Conservation (phyloP, 345 rosid genomes). For the Angophora floribunda region DNA sequence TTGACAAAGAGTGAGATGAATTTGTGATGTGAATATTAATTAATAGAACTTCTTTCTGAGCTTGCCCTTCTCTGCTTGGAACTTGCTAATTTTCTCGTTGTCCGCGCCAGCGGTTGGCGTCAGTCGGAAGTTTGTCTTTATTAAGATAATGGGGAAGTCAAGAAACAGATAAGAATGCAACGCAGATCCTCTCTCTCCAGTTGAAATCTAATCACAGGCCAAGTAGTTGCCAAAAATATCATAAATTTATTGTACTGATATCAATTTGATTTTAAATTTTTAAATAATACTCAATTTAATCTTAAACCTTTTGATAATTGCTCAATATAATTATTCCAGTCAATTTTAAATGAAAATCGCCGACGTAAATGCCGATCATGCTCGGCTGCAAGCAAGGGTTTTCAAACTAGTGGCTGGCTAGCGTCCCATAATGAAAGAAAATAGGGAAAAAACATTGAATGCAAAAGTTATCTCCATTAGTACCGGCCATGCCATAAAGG, state of each 20-base stretch:
- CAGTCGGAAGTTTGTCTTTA: not conserved
- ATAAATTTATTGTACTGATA: no score
- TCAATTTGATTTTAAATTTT: rapidly evolving
- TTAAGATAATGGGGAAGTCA: not conserved
- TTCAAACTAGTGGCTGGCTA: not conserved
- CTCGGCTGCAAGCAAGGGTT: not conserved
- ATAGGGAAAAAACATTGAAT: not conserved
- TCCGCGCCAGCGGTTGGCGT: not conserved
- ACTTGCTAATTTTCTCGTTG: not conserved
- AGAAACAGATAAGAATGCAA: not conserved
- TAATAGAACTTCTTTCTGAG: not conserved
- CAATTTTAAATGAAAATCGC: not conserved
- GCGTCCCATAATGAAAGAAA: not conserved
- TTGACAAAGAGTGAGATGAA: not conserved
- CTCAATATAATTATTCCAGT: rapidly evolving
- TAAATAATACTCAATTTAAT: not conserved
- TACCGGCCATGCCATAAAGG: rapidly evolving
- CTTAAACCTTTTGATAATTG: not conserved
- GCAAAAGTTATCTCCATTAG: not conserved
- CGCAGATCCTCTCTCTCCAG: no score
- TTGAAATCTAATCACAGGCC: not conserved
- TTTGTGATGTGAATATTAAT: not conserved
- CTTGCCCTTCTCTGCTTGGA: not conserved
- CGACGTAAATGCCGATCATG: no score
- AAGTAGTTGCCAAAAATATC: no score